Conservation (phyloP, 176 grass and related monocot genomes). For the Lolium multiflorum region DNA sequence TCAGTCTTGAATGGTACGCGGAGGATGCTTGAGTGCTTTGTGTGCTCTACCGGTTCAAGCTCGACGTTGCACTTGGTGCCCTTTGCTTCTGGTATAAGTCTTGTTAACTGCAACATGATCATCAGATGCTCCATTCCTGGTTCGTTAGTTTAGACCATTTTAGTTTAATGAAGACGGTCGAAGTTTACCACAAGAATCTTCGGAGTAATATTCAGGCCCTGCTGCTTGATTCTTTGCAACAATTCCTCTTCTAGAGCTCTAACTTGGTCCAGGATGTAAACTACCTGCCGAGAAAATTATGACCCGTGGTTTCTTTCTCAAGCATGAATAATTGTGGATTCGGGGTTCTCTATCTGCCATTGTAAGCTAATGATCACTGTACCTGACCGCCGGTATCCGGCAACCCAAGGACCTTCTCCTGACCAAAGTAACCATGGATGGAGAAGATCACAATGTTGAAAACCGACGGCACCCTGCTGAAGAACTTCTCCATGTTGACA, state of each 20-base stretch:
- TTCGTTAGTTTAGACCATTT: not conserved
- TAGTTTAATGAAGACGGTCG: not conserved
- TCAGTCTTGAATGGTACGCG: slow-evolving; percentile 86
- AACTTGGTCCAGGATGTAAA: slow-evolving; percentile 98
- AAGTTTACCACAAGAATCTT: slow-evolving; percentile 94
- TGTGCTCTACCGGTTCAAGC: slow-evolving; percentile 76
- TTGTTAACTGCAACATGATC: slow-evolving; percentile 68
- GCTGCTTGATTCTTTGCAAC: slow-evolving; percentile 78
- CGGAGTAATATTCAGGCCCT: slow-evolving; percentile 76
- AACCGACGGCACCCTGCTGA: slow-evolving; percentile 74
- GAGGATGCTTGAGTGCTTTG: slow-evolving; percentile 77
- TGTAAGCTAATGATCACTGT: not conserved
- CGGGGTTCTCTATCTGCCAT: slow-evolving; percentile 15
- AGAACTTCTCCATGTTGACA: slow-evolving; percentile 86
- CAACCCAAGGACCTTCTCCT: slow-evolving; percentile 95
- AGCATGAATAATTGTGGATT: not conserved
- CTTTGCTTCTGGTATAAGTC: slow-evolving; percentile 91
- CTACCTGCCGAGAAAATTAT: slow-evolving; percentile 53
- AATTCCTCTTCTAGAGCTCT: slow-evolving; percentile 90
- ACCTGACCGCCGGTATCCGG: slow-evolving; percentile 97
- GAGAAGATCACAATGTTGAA: slow-evolving; percentile 91
- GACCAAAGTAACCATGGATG: slow-evolving; percentile 94
- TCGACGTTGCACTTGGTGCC: slow-evolving; percentile 94
- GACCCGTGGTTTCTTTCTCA: not conserved
- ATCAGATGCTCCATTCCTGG: not conserved